Evolutionary conservation across 495 filamentous ascomycete genomes (phyloP), one percentile per base, ranked within the genome.

Genomic region (Aspergillus ostianus): DNA sequence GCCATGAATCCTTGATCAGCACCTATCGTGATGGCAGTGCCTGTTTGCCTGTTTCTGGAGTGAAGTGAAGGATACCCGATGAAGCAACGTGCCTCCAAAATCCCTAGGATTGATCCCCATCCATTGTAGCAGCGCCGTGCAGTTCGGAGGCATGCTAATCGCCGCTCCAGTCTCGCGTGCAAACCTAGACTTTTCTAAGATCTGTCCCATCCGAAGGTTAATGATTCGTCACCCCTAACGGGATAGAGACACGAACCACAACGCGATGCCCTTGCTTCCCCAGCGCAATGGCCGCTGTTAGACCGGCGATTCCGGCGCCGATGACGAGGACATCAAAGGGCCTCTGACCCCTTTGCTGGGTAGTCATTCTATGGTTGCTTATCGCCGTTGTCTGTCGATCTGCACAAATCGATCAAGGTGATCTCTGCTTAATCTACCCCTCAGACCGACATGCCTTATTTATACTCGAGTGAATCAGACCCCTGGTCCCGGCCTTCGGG

Each of bases 111-210:
- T 71, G 53, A 85, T 73, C 0, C 73, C 79, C 77, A 81, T 78
- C 50, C 68, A 74, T 15, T 69, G 59, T 4, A 88, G 66, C 45
- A 82, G 65, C 1, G 67, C 67, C 3, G 75, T 75, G 15, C 76
- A 80, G 52, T 85, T 85, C 0, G 82, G 82, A 0, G 76, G 74
- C 6, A 81, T 26, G 20, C 76, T 69, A 53, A 86, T 81, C 17
- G 82, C 82, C 2, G 83, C 84, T 2, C 84, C 84, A 7, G 82
- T 72, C 61, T 85, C 82, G 44, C 73, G 81, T n/a, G 76, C 66
- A 64, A 85, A 82, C 4, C 20, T 60, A 1, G 77, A 81, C 21
- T 77, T 81, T 60, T 86, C 83, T 52, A 78, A 72, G 26, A 86
- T 77, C 55, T 83, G 41, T 27, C 17, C 3, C 5, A 5, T 0